Evolutionary conservation across 352 stramenopile genomes (phyloP), one percentile per base, ranked within the genome.

Genomic region (Saprolegnia diclina): DNA sequence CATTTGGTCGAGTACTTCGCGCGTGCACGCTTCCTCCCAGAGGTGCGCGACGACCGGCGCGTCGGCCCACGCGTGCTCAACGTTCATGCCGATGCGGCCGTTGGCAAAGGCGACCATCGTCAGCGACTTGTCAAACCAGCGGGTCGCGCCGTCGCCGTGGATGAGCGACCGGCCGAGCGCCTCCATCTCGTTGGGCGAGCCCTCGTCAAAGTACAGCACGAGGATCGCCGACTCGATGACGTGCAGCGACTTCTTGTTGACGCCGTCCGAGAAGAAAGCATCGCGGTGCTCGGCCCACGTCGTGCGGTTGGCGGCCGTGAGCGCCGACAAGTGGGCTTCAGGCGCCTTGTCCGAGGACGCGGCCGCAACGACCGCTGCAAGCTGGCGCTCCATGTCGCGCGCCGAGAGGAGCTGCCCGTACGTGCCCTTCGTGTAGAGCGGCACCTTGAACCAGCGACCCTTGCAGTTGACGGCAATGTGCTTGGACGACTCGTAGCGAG

Each of bases 51-150:
- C 87, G 32, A 92, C 89, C 0, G 87, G 89, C 11, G 90, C 90
- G 57, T 97, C 90, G 3, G 90, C 90, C 90, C 90, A 97, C 19
- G 92, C 87, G 75, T 99, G 96, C 76, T 99, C 95, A 0, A 90
- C 94, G 57, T 97, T 89, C 69, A 98, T 85, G 19, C 94, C 96
- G 55, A 83, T 84, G 35, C 98, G 92, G 21, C 92, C 95, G 78
- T 99, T 99, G 44, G 89, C 88, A 71, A 95, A 98, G 37, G 97
- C 85, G 38, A 99, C 85, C 4, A 99, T 62, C 75, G 98, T 96
- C 67, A 99, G 94, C 6, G 87, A 95, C 80, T 99, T 99, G 78
- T 99, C 97, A 71, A 98, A 99, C 91, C 92, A 99, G 50, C 96
- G 91, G 84, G 98, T 98, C 59, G 81, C 79, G 42, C 94, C 94